Evolutionary conservation across 306 rosid genomes (phyloP).

Genomic region (cucumber (Cucumis sativus)): DNA sequence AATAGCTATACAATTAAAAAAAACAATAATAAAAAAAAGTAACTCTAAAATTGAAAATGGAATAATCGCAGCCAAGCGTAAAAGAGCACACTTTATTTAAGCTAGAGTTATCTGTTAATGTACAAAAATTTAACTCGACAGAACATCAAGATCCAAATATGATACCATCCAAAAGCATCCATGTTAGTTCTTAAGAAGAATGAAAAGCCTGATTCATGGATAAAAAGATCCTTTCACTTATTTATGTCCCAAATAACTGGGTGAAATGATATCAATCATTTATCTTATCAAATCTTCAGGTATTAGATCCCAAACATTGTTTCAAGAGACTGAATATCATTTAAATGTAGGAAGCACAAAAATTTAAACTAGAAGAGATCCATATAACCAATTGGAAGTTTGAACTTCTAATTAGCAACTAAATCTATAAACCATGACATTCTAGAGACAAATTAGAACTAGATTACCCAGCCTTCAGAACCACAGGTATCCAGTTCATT

Average conservation of each 20-base stretch:
- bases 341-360: neutral
- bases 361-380: neutral
- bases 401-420: neutral
- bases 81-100: neutral
- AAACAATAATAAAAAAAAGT: neutral
- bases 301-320: neutral
- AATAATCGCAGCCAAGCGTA: neutral
- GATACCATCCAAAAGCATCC: neutral
- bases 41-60: neutral
- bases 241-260: neutral
- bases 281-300: neutral
- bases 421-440: neutral
- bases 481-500: neutral
- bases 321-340: neutral
- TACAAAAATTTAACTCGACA: neutral
- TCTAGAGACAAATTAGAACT: neutral
- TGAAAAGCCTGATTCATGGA: neutral
- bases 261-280: neutral
- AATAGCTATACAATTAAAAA: neutral
- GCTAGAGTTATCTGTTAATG: neutral
- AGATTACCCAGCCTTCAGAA: neutral
- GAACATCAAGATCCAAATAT: neutral
- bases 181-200: neutral
- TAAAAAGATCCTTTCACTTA: neutral
- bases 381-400: neutral